Evolutionary conservation across 169 alveolate species (phyloP), one percentile per base, ranked within the genome.

Genomic region (Cryptosporidium sp.): DNA sequence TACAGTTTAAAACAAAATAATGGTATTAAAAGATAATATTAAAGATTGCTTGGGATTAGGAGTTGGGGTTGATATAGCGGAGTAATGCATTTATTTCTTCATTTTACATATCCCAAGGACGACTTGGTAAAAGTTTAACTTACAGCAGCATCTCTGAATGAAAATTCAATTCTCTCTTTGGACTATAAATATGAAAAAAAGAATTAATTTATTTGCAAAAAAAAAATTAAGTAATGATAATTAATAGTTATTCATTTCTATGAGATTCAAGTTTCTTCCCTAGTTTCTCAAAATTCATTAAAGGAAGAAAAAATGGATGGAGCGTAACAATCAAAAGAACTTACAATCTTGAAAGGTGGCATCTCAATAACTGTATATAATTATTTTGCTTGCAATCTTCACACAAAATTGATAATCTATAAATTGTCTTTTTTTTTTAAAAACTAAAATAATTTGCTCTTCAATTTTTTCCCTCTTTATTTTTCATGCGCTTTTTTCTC

Each of bases 71-170:
- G 4, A 56, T 56, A 56, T 23, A 0, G 10, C n/a, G 37, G 18
- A 48, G 21, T 0, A 48, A 48, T 48, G 56, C 6, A 48, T 48
- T 48, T 48, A 6, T 42, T 4, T 48, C 7, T 48, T 4, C 56
- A 48, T 16, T 14, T 16, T 48, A 14, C 21, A 48, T 48, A 14
- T 33, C 31, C 9, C 29, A 33, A 1, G 2, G 48, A 6, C 26
- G 21, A 45, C 10, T 21, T 51, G 12, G 5, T 26, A 2, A 71
- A 14, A 7, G 26, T 1, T 2, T 21, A 45, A 80, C 89, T 62
- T 80, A 80, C 89, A 37, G 89, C 75, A 16, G 89, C 73, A 65
- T 80, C 89, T 29, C 42, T 80, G 62, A 80, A 80, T 26, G 89
- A 39, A 51, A 65, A 39, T 48, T 80, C 89, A 31, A 80, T 80